These are phyloP conservation scores for Eutrema heterophyllum DNA, from an alignment of 345 rosid species.

Conservation along the genomic window DNA sequence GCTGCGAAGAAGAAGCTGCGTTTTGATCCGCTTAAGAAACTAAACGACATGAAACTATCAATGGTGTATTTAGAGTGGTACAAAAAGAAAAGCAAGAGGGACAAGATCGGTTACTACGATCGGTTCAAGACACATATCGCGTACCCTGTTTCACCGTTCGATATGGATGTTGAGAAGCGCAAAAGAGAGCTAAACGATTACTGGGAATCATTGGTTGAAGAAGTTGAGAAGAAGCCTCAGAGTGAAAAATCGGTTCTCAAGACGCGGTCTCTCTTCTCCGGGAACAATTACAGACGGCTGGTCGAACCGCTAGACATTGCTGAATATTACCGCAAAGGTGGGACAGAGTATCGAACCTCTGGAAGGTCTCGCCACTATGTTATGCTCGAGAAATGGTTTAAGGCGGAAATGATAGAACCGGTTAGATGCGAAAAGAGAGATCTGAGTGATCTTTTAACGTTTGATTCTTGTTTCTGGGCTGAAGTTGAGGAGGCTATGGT, in stretches of 20 bases:
- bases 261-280: slow-evolving; percentile 37
- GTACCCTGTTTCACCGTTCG: background rate
- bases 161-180: background rate
- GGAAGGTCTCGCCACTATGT: slow-evolving; percentile 52
- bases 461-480: slow-evolving; percentile 87
- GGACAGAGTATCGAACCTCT: slow-evolving; percentile 20
- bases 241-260: slow-evolving; percentile 30
- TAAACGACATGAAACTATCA: slow-evolving; percentile 35
- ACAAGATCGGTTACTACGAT: slow-evolving; percentile 56
- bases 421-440: slow-evolving; percentile 1
- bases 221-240: slow-evolving; percentile 50
- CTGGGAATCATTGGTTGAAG: slow-evolving; percentile 49
- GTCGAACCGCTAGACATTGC: slow-evolving; percentile 81
- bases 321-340: slow-evolving; percentile 39
- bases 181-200: slow-evolving; percentile 32
- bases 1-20: slow-evolving; percentile 15
- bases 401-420: background rate
- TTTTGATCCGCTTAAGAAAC: slow-evolving; percentile 29
- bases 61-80: slow-evolving; percentile 58
- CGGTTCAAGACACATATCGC: slow-evolving; percentile 28
- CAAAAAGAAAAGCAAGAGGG: slow-evolving; percentile 39
- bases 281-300: slow-evolving; percentile 57
- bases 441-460: slow-evolving; percentile 27
- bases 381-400: slow-evolving; percentile 48
- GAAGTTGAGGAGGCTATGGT: slow-evolving; percentile 63